These are phyloP conservation scores for Chlamydomonas sphaeroides DNA, from an alignment of 139 green algal species.

Conservation along the genomic window DNA sequence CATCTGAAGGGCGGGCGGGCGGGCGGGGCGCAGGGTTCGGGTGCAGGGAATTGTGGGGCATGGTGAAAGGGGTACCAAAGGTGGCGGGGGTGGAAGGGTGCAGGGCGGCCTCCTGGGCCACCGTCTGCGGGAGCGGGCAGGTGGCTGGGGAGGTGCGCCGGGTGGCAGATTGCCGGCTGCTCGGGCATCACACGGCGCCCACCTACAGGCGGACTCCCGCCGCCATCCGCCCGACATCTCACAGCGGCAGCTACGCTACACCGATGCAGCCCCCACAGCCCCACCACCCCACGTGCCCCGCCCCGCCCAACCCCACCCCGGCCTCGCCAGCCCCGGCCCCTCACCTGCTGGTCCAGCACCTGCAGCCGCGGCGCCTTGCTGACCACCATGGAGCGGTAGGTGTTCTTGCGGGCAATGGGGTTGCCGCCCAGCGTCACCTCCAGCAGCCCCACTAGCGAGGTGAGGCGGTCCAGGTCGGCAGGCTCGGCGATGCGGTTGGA, in stretches of 20 bases:
- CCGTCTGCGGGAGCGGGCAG: too few relatives aligned
- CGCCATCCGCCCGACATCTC: too few relatives aligned
- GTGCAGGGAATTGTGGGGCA: too few relatives aligned
- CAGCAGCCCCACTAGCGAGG: slow-evolving; percentile 50
- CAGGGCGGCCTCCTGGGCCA: too few relatives aligned
- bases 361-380: slow-evolving; percentile 48
- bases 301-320: neutral
- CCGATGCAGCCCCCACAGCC: too few relatives aligned
- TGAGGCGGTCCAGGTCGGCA: slow-evolving; percentile 64
- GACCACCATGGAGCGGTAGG: slow-evolving; percentile 62
- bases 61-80: too few relatives aligned
- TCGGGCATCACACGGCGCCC: neutral
- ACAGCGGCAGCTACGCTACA: too few relatives aligned
- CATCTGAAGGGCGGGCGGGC: neutral
- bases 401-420: slow-evolving; percentile 68
- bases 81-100: too few relatives aligned
- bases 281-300: too few relatives aligned
- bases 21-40: too few relatives aligned
- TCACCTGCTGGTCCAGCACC: slow-evolving; percentile 58
- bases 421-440: slow-evolving; percentile 73
- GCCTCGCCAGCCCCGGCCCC: neutral
- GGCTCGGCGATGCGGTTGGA: slow-evolving; percentile 73
- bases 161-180: too few relatives aligned
- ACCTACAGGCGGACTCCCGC: neutral
- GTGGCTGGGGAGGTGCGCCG: too few relatives aligned